These are phyloP conservation scores for Mytilinidion resinicola DNA, from an alignment of 495 filamentous ascomycete genomes.

Conservation along the genomic window DNA sequence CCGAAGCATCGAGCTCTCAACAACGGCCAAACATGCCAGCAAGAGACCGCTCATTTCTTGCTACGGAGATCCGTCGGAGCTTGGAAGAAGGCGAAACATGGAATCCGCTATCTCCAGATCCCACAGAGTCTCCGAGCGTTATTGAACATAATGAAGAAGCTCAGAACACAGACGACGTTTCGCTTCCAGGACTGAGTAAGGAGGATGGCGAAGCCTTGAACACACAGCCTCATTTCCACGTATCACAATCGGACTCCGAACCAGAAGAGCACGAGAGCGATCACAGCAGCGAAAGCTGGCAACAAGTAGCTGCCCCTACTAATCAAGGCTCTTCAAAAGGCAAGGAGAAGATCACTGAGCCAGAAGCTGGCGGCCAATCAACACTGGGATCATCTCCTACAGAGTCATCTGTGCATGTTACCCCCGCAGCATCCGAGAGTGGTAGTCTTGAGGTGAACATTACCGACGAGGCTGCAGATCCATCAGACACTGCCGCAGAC, in stretches of 20 bases:
- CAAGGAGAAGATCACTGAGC: not conserved
- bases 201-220: not conserved
- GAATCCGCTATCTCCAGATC: not conserved
- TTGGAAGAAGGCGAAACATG: constrained; percentile 30
- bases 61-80: constrained; percentile 32
- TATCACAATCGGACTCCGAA: too few relatives aligned
- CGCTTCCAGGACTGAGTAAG: not conserved
- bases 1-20: not conserved
- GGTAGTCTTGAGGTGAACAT: not conserved
- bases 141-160: too few relatives aligned
- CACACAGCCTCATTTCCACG: too few relatives aligned
- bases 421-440: not conserved
- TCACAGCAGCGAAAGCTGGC: constrained; percentile 27
- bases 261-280: constrained; percentile 22
- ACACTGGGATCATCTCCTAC: not conserved
- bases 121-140: too few relatives aligned
- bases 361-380: not conserved
- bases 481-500: not conserved
- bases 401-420: not conserved
- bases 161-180: too few relatives aligned
- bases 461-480: not conserved
- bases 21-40: constrained; percentile 33
- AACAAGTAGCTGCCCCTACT: constrained; percentile 12
- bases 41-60: constrained; percentile 29
- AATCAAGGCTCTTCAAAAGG: not conserved